Evolutionary conservation across 2,329 filamentous ascomycete genomes (phyloP), one percentile per base, ranked within the genome.

Genomic region (Alternaria sp.): DNA sequence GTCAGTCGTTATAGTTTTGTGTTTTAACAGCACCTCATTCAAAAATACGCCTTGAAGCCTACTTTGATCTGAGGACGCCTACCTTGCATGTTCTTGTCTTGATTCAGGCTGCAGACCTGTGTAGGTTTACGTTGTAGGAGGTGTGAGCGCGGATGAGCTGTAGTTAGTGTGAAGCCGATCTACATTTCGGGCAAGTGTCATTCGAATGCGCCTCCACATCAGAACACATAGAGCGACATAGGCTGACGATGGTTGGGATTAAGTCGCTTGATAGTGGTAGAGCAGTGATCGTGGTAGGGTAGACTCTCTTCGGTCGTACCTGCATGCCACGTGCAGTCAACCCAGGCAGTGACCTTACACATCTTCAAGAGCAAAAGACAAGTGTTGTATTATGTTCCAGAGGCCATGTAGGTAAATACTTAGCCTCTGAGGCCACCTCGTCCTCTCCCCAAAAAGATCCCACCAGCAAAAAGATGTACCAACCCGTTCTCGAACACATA

Each of bases 1-100:
- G 3, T 10, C 49, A 36, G 49, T 51, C 49, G 13, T 51, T 51
- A 51, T 51, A 32, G 28, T 8, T 28, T 23, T 36, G n/a, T 40
- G 36, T 40, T 11, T 40, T 17, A 40, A 40, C 9, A 40, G 36
- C n/a, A 17, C 9, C 5, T 17, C n/a, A 11, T 17, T 3, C n/a
- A 17, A 11, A 8, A n/a, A 40, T 11, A n/a, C n/a, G 17, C 36
- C 3, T 1, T 40, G 0, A 0, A 11, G n/a, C 5, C 9, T 1
- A 10, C 2, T 5, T 40, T 6, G 32, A 40, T 8, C n/a, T 40
- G 8, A 17, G 36, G 1, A 17, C 1, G 36, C 36, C 4, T 17
- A 17, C 0, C 6, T 40, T 40, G 4, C 8, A 40, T 40, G n/a
- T 11, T 6, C 0, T 2, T n/a, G 17, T 1, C 2, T 3, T 17